Percentiles rank a stretch among this genome's conserved stretches.
Evolutionary conservation across 345 rosid species (phyloP).

Genomic region (Diplotaxis tenuifolia): DNA sequence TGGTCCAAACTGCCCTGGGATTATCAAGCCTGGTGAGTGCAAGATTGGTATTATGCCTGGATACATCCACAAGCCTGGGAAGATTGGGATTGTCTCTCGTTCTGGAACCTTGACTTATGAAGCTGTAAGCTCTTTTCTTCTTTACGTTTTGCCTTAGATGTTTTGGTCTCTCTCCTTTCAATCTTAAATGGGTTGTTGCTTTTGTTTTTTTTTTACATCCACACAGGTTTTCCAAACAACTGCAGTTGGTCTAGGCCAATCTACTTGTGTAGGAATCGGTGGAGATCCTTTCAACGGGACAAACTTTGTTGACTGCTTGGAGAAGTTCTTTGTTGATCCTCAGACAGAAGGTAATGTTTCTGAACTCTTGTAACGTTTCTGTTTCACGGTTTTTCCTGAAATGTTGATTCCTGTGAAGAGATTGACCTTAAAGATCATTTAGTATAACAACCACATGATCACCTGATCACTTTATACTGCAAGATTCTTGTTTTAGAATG

Average conservation of each 20-base stretch:
- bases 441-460: neutral
- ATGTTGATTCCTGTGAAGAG: neutral
- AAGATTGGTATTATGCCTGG: constrained; percentile 98
- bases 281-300: constrained; percentile 99
- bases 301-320: constrained; percentile 86
- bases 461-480: neutral
- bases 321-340: constrained; percentile 77
- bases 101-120: constrained; percentile 98
- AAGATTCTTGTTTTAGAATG: neutral
- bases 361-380: neutral
- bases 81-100: constrained; percentile 89
- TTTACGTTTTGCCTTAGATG: neutral
- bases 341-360: constrained; percentile 83
- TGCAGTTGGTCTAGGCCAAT: constrained; percentile 91
- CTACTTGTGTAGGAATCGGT: constrained; percentile 95
- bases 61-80: constrained; percentile 96
- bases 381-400: no score
- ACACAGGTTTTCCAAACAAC: constrained; percentile 95
- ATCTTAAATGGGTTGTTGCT: neutral
- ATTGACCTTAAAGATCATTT: neutral
- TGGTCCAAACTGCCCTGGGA: constrained; percentile 98
- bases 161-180: constrained; percentile 7
- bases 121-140: constrained; percentile 75
- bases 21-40: constrained; percentile 95
- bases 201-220: neutral